phyloP scores from a whole-genome alignment of 768 basidiomycete genomes.

The Auricularia cornea region DNA sequence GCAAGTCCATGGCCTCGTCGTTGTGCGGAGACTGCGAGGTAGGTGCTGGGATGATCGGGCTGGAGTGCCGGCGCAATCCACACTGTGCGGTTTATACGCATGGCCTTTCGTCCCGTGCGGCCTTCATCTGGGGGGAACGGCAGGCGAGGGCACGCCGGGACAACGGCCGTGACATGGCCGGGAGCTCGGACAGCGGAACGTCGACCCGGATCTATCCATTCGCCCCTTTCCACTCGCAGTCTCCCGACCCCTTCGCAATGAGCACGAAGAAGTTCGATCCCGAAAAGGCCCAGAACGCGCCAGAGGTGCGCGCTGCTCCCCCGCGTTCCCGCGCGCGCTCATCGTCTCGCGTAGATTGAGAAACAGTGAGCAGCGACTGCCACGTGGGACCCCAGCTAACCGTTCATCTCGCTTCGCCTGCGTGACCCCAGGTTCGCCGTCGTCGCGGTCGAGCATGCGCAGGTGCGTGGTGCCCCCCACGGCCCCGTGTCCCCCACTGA shows the following conservation, averaged over 20 bases:
- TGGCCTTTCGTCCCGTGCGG: no score
- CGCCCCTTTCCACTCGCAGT: not conserved
- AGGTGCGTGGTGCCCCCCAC: conserved; percentile 40
- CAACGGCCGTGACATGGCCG: not conserved
- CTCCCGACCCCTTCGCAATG: not conserved
- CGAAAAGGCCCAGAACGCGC: conserved; percentile 82
- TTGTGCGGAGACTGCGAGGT: no score
- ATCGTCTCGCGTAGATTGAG: conserved; percentile 59
- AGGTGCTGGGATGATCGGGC: no score
- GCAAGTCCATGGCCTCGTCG: no score
- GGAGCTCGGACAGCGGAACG: not conserved
- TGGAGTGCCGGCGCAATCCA: no score
- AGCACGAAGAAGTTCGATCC: conserved; percentile 56
- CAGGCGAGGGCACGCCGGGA: no score
- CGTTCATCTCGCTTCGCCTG: conserved; percentile 6
- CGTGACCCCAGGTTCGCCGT: conserved; percentile 63
- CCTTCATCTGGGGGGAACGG: no score
- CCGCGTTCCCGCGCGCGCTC: not conserved
- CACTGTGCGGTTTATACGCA: no score
- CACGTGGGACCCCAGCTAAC: not conserved
- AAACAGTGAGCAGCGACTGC: conserved; percentile 65
- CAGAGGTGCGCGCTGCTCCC: conserved; percentile 52
- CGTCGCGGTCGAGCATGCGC: conserved; percentile 92
- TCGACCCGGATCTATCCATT: not conserved
- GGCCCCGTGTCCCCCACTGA: not conserved